These are phyloP conservation scores for Microstegium vimineum DNA, from an alignment of 176 grass and related monocot species.

Conservation along the genomic window DNA sequence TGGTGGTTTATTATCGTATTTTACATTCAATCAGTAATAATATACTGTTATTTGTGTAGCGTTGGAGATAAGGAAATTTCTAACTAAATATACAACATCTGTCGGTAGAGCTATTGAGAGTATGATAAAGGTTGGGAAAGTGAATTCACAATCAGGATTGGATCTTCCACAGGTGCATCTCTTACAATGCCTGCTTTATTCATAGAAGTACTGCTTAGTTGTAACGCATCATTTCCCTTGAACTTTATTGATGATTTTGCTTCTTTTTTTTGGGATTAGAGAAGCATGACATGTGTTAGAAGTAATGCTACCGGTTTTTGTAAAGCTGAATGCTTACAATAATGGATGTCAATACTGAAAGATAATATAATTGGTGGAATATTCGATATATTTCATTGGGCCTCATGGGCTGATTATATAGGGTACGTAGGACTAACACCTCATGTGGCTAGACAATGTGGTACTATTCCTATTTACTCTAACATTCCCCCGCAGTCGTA, in stretches of 20 bases:
- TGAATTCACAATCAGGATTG: constrained; percentile 63
- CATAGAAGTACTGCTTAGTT: neutral
- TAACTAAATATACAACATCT: constrained; percentile 41
- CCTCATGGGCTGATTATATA: no score
- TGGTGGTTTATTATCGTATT: neutral
- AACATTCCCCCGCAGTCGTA: no score
- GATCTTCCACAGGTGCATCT: constrained; percentile 85
- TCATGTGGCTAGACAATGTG: no score
- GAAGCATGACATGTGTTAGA: neutral
- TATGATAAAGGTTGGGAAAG: constrained; percentile 77
- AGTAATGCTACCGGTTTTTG: constrained; percentile 2
- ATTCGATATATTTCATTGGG: no score
- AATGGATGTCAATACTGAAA: neutral
- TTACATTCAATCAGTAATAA: neutral
- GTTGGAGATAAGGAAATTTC: constrained; percentile 50
- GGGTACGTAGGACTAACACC: no score
- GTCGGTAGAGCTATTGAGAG: constrained; percentile 73
- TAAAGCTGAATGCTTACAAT: constrained; percentile 9
- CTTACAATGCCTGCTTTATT: constrained; percentile 22
- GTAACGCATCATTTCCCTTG: constrained; percentile 1
- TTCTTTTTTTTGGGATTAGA: constrained; percentile 11
- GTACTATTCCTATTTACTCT: no score
- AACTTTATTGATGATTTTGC: neutral
- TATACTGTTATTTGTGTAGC: constrained; percentile 50
- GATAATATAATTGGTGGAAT: no score